These are phyloP conservation scores for Verticillium zaregamsianum DNA, from an alignment of 2,329 filamentous ascomycete genomes.

Conservation along the genomic window DNA sequence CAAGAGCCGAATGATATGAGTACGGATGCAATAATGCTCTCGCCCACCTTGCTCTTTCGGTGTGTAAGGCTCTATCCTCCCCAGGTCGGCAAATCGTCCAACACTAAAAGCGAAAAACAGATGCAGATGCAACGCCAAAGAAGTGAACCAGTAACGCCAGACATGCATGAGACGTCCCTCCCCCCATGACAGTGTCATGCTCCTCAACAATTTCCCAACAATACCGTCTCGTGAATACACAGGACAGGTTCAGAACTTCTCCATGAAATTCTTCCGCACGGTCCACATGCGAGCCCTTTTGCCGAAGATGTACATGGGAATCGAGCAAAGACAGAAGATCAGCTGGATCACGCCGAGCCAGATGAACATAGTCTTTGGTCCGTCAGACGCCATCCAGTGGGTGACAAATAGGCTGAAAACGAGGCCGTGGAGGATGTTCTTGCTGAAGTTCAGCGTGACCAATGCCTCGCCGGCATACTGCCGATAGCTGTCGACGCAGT, in stretches of 20 bases:
- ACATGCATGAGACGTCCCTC: background rate
- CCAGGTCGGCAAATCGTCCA: no score
- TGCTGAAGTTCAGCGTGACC: conserved; percentile 90
- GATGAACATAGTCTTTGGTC: conserved; percentile 73
- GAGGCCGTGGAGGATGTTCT: conserved; percentile 89
- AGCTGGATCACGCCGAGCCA: conserved; percentile 85
- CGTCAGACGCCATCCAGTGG: conserved; percentile 72
- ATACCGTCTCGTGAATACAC: no score
- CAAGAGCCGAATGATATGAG: background rate
- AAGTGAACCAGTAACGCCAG: background rate
- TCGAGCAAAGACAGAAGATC: conserved; percentile 65
- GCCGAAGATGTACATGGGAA: conserved; percentile 93
- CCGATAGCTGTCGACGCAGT: conserved; percentile 88
- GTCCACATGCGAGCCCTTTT: conserved; percentile 95
- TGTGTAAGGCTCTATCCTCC: background rate
- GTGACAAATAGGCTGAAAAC: conserved; percentile 88
- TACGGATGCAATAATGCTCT: background rate
- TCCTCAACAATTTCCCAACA: background rate
- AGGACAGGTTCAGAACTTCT: conserved; percentile 51
- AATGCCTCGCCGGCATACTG: conserved; percentile 92
- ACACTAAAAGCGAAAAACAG: background rate
- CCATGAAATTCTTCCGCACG: conserved; percentile 79
- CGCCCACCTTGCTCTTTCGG: background rate
- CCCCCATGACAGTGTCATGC: background rate
- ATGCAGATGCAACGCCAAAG: background rate